Evolutionary conservation across 1,139 yeast species (phyloP), one percentile per base, ranked within the genome.

Genomic region (Blastobotrys capitulatus): DNA sequence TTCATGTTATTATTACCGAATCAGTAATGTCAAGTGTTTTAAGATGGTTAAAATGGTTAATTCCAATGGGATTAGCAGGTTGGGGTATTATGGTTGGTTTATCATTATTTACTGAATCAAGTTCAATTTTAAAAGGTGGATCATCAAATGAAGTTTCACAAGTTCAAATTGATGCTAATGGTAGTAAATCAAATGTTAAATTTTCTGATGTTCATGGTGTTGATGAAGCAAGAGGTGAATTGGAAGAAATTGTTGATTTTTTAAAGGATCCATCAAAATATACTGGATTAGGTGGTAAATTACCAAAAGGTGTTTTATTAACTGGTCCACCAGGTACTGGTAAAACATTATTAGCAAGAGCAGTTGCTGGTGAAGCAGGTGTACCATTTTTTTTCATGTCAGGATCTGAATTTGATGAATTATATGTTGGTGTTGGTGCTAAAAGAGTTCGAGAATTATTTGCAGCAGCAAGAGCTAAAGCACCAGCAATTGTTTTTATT

Each of bases 261-360:
- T 78, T 94, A 64, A 89, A 88, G 65, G 97, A 94, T 65, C 98
- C 99, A 15, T 80, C 96, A 19, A 87, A 87, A 67, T 94, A 89
- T 70, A 94, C 97, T 42, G 95, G 96, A 1, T 76, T 94, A 48
- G 99, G 99, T 56, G 99, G 98, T 48, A 89, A 89, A 67, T 75
- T 94, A 59, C 98, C 98, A 51, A 92, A 90, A 67, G 99, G 99
- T 74, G 95, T 94, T 5, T 72, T 94, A 52, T 75, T 94, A 56
- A 92, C 98, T 7, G 99, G 99, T 42, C 99, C 99, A 37, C 99
- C 99, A 37, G 99, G 99, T 71, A 94, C 99, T 6, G 99, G 99
- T 79, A 94, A 94, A 68, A 94, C 99, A 1, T 74, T 94, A 56
- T 77, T 94, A 55, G 98, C 98, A 0, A 80, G 98, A 60, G 98